Base-by-base conservation (phyloP, 192 early-diverging fungal genomes). In the Coemansia sp. region DNA sequence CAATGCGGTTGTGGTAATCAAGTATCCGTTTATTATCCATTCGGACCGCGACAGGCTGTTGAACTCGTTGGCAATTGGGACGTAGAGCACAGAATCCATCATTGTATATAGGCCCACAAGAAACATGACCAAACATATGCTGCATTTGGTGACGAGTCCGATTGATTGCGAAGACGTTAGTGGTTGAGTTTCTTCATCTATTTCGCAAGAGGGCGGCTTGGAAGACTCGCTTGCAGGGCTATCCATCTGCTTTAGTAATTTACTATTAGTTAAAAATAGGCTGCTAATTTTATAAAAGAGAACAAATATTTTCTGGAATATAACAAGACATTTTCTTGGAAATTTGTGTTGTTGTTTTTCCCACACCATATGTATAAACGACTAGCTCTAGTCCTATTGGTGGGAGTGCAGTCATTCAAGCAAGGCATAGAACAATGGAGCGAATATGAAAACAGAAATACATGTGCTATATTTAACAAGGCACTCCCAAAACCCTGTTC, bases 21-120 rank as follows among this genome's bases (percentile, higher is more conserved):
- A 75, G 58, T 92, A 94, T n/a, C 84, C 69, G 8, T 86, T 89
- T 12, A 89, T 90, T 32, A 98, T 85, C 95, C 95, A 97, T 10
- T 89, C 74, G 48, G 92, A 86, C 50, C 84, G 71, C 26, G 81
- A 78, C 37, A 89, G 72, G 4, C 83, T 75, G 11, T 81, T 64
- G 50, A 96, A 89, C 29, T 95, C 90, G 38, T 77, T 65, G 16
- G 86, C 85, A 59, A 98, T 94, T 0, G 64, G 74, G 9, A 86
- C 79, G 32, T 93, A 81, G 3, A 90, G 83, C 0, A 92, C 92
- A 4, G 89, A 81, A 27, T 96, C 84, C 54, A 98, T 92, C 4
- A 90, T 93, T 62, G 88, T 61, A 27, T 62, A 65, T 3, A 65
- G 49, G 16, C 65, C 72, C 19, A 66, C 64, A 14, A 74, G 51